phyloP scores from a whole-genome alignment of 192 early-diverging fungal genomes.

The Coemansia sp. region DNA sequence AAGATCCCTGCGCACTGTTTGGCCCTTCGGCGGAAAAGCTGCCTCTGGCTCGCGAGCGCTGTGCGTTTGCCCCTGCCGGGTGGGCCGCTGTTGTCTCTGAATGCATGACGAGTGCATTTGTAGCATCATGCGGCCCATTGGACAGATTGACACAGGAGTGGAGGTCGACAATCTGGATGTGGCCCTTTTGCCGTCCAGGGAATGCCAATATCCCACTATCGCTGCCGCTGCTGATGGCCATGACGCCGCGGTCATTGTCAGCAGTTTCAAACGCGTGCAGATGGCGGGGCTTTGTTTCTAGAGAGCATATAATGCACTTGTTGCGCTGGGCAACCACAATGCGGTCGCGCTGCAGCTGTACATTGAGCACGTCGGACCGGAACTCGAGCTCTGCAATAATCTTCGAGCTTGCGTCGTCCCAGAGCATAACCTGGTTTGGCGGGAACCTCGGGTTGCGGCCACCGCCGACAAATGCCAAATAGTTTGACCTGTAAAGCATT shows the following conservation, averaged over 20 bases:
- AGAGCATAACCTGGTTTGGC: conserved; percentile 86
- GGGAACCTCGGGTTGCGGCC: conserved; percentile 81
- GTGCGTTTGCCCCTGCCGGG: conserved; percentile 7
- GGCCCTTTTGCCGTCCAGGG: conserved; percentile 77
- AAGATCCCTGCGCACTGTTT: conserved; percentile 23
- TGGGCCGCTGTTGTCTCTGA: background rate
- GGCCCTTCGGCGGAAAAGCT: conserved; percentile 38
- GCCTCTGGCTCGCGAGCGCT: conserved; percentile 39
- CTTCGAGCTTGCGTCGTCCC: conserved; percentile 76
- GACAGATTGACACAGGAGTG: conserved; percentile 54
- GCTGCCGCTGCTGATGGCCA: conserved; percentile 66
- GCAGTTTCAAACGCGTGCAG: conserved; percentile 82
- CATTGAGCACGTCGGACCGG: conserved; percentile 75
- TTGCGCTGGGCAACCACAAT: conserved; percentile 74
- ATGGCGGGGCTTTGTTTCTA: conserved; percentile 66
- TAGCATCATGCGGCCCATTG: conserved; percentile 8
- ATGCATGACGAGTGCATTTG: conserved; percentile 3
- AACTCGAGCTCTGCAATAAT: conserved; percentile 77
- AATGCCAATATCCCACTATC: conserved; percentile 78
- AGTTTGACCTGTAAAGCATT: conserved; percentile 85
- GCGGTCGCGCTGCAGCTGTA: conserved; percentile 74
- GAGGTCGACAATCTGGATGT: conserved; percentile 83
- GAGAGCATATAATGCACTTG: conserved; percentile 80
- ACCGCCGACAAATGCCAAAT: conserved; percentile 81
- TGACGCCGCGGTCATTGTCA: conserved; percentile 72